Evolutionary conservation across 805 yeast genomes (phyloP), one percentile per base, ranked within the genome.

Genomic region (Metschnikowia orientalis): DNA sequence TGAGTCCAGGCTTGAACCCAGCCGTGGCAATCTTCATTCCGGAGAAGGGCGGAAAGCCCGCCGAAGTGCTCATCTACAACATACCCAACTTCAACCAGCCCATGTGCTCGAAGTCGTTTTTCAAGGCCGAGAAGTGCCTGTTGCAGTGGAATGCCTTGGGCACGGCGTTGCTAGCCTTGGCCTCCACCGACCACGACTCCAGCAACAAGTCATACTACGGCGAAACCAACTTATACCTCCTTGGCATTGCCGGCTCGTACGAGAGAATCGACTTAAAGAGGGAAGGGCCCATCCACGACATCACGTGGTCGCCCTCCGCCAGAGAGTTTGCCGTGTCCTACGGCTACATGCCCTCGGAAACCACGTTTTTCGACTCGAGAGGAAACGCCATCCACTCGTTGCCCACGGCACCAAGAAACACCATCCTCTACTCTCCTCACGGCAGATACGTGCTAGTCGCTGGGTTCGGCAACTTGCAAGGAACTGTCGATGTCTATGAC

Each of bases 401-500:
- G 51, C 90, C 95, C 14, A 80, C 84, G 23, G 84, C 85, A 28
- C 81, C 97, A 34, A 80, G 92, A 56, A 92, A 92, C 63, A 86
- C 96, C 18, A 77, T 92, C 45, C 61, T 81, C 43, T 92, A 85
- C 59, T 88, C 97, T 6, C 98, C 98, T 5, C 95, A 89, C 53
- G 97, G 94, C 23, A 77, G 85, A 48, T 90, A 78, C 51, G 80
- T 94, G 30, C 68, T 92, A 40, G 90, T 89, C 41, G 97, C 96
- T 7, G 99, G 99, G 3, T 92, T 92, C 61, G 99, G 99, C 50
- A 92, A 92, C 61, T 74, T 92, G 57, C 97, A 90, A 66, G 99
- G 99, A 41, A 78, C 89, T 10, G 94, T 92, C 38, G 97, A 94
- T 57, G 81, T 92, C 41, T 79, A 88, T 55, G 98, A 92, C 66